Percentiles rank a stretch among this genome's conserved stretches.
These are phyloP conservation scores for Eucalyptus sideroxylon DNA, from an alignment of 345 rosid species.

Conservation along the genomic window DNA sequence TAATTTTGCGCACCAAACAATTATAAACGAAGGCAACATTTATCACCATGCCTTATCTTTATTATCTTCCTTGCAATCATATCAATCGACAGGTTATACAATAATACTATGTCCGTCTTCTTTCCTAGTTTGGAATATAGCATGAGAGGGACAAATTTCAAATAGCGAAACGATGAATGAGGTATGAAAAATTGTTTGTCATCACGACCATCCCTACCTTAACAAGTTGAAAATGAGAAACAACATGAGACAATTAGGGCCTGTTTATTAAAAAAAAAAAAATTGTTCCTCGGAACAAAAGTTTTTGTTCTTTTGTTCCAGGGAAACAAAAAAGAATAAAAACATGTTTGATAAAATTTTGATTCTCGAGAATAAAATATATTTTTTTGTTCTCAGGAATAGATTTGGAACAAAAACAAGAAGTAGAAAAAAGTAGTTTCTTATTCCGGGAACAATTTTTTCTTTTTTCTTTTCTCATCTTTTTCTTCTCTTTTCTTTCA, in stretches of 20 bases:
- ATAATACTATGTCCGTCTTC: background rate
- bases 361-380: too few relatives aligned
- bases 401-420: too few relatives aligned
- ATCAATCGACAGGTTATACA: background rate
- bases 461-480: too few relatives aligned
- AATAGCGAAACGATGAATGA: background rate
- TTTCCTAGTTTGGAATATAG: background rate
- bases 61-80: background rate
- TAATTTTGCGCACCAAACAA: background rate
- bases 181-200: background rate
- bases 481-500: too few relatives aligned
- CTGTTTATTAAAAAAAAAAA: too few relatives aligned
- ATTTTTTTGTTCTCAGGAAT: too few relatives aligned
- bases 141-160: background rate
- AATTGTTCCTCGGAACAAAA: too few relatives aligned
- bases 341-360: too few relatives aligned
- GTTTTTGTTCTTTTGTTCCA: too few relatives aligned
- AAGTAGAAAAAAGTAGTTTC: too few relatives aligned
- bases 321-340: too few relatives aligned
- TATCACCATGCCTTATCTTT: background rate
- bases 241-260: background rate
- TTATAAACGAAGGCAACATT: background rate
- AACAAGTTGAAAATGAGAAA: background rate
- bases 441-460: too few relatives aligned
- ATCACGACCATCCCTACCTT: background rate